Evolutionary conservation across 2,329 filamentous ascomycete genomes (phyloP).

Genomic region (Westerdykella aurantiaca): DNA sequence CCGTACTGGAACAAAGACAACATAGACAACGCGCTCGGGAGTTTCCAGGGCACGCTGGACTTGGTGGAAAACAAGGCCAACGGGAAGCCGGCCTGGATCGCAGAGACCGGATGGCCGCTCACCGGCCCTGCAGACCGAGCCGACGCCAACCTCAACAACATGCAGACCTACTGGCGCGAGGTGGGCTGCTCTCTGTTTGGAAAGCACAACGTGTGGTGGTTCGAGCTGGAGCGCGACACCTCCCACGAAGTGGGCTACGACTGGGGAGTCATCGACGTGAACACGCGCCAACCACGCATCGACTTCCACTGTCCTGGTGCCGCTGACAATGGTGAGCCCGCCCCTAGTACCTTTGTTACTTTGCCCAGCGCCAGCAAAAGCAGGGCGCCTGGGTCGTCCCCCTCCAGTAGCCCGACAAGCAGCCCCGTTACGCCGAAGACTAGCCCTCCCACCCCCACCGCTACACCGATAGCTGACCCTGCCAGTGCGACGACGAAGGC

Average conservation of each 20-base stretch:
- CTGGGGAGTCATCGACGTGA: slow-evolving; percentile 21
- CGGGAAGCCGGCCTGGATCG: slow-evolving; percentile 28
- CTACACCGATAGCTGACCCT: background rate
- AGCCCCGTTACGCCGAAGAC: background rate
- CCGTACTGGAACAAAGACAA: slow-evolving; percentile 26
- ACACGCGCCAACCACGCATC: background rate
- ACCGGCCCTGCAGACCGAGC: slow-evolving; percentile 7
- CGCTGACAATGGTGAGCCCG: background rate
- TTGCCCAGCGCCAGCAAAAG: background rate
- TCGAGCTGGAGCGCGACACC: slow-evolving; percentile 23
- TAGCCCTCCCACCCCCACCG: background rate
- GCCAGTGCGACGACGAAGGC: background rate
- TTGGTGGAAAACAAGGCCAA: slow-evolving; percentile 17
- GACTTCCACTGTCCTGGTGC: background rate
- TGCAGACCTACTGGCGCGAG: slow-evolving; percentile 25
- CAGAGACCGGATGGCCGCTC: slow-evolving; percentile 32
- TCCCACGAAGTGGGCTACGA: slow-evolving; percentile 14
- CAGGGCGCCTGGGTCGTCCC: background rate
- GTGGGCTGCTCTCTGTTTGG: slow-evolving; percentile 28
- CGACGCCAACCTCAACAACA: slow-evolving; percentile 14
- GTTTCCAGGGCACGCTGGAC: slow-evolving; percentile 19
- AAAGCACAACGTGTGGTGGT: slow-evolving; percentile 31
- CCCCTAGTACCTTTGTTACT: too few species aligned
- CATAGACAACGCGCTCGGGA: slow-evolving; percentile 37
- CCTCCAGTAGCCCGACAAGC: background rate